Evolutionary conservation across 306 rosid genomes (phyloP), one percentile per base, ranked within the genome.

Genomic region (Vachellia collinsii): DNA sequence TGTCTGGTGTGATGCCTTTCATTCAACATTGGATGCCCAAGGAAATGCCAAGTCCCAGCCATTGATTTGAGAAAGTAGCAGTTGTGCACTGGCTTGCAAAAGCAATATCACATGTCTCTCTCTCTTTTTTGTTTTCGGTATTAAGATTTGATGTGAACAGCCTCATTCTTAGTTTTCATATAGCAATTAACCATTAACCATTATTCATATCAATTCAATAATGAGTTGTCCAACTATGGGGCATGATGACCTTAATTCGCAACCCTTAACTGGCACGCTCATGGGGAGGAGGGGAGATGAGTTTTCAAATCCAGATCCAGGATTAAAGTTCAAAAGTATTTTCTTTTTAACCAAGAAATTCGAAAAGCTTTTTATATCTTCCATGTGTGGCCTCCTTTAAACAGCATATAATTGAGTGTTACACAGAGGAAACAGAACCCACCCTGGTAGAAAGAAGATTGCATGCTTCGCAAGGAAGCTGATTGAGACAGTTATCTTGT

Each of bases 201-300:
- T 79, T 29, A 29, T 2, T 82, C 80, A 61, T 81, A 74, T 68
- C 42, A 68, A n/a, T 74, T 78, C 68, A 76, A 70, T 68, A 72
- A 68, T 85, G 92, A 77, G 87, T 85, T 90, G 94, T 90, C 89
- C 64, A 83, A 76, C 69, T 76, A 78, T 84, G 87, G 81, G 78
- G 75, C 77, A 80, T 83, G 78, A 86, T 78, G 63, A 72, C 87
- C 85, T 83, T 82, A 70, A 78, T 79, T 81, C 39, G 71, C 80
- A 59, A 61, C 6, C 64, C n/a, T 86, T 86, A 67, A 64, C 65
- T 78, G 79, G 80, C 85, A 82, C 53, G 59, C 72, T 81, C 81
- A 64, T 76, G 83, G 80, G 86, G 77, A 83, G 22, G 29, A 48
- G 46, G 43, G 63, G 72, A 61, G 41, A 71, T 47, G 46, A 73